Base-by-base conservation (phyloP, 176 grass and related monocot genomes). In the Urochloa ruziziensis region DNA sequence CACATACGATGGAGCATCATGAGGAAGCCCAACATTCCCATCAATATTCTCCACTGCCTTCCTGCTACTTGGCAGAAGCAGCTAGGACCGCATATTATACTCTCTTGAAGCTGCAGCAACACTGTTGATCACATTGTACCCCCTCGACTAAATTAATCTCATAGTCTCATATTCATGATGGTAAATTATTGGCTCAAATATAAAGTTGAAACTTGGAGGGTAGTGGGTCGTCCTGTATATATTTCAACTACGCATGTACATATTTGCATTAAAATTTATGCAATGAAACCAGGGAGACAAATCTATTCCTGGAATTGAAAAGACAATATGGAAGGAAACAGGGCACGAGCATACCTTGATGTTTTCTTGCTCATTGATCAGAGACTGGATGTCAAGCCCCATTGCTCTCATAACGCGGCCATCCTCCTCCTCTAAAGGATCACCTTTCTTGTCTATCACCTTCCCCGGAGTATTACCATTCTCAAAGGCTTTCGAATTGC, bases 341-440 rank as follows among this genome's bases (percentile, higher is more conserved):
- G 21, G 24, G 9, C 63, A 40, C 23, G 5, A 0, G 0, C 70
- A 69, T 70, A 89, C 68, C 75, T 89, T 89, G 69, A 80, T 84
- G 53, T 80, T 85, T 75, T 75, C 76, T 59, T 85, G 87, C 14
- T 80, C 82, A 39, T 89, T 59, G 39, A 89, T 61, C 68, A 85
- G 82, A 59, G 82, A 79, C 76, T 89, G 82, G 54, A 89, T 84
- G 34, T 89, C 82, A 54, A 80, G 69, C 24, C 33, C 82, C 76
- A 85, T 51, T 7, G 76, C 87, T 85, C 82, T 80, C 67, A 80
- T 17, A 67, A 84, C 18, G 19, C 54, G 60, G 30, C 0, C 75
- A 80, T 60, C 48, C 25, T 67, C 69, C 59, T 84, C 67, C 37
- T 80, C 76, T 36, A 48, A 80, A 80, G 39, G 32, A 69, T 67